These are phyloP conservation scores for Myriosclerotinia duriaeana DNA, from an alignment of 2,329 filamentous ascomycete species.

Conservation along the genomic window DNA sequence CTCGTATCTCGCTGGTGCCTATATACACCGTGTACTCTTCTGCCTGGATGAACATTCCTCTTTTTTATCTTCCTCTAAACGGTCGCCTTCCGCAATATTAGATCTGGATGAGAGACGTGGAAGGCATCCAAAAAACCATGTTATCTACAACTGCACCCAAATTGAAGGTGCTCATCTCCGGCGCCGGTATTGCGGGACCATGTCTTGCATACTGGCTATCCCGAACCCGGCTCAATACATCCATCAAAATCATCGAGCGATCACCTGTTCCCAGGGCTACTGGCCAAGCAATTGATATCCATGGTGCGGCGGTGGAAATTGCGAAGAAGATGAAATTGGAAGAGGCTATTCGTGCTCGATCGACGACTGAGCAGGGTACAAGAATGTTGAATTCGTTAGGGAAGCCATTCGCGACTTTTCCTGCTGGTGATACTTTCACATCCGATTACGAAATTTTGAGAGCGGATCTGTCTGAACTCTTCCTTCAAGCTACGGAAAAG, in stretches of 20 bases:
- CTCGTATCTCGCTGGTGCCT: neutral
- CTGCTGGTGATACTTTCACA: constrained; percentile 44
- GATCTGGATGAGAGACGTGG: too few relatives aligned
- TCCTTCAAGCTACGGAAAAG: constrained; percentile 43
- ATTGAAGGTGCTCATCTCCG: constrained; percentile 40
- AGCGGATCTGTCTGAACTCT: constrained; percentile 44
- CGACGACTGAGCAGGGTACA: constrained; percentile 47
- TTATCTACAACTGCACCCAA: neutral
- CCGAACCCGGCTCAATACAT: constrained; percentile 38
- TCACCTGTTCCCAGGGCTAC: constrained; percentile 46
- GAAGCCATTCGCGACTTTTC: constrained; percentile 42
- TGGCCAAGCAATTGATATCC: constrained; percentile 56
- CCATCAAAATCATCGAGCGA: constrained; percentile 46
- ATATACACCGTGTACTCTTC: neutral
- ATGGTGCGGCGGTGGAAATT: constrained; percentile 44
- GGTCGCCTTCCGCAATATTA: neutral
- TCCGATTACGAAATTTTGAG: constrained; percentile 49
- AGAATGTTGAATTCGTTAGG: constrained; percentile 45
- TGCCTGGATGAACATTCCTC: neutral
- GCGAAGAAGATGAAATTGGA: constrained; percentile 46
- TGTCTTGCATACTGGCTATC: constrained; percentile 53
- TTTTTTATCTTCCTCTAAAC: neutral
- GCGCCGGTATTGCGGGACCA: constrained; percentile 43
- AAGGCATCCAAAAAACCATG: neutral
- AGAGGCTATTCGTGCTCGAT: constrained; percentile 43